Percentiles rank a stretch among this genome's conserved stretches.
These are phyloP conservation scores for Erodium moschatum DNA, from an alignment of 441 rosid genomes.

Conservation along the genomic window DNA sequence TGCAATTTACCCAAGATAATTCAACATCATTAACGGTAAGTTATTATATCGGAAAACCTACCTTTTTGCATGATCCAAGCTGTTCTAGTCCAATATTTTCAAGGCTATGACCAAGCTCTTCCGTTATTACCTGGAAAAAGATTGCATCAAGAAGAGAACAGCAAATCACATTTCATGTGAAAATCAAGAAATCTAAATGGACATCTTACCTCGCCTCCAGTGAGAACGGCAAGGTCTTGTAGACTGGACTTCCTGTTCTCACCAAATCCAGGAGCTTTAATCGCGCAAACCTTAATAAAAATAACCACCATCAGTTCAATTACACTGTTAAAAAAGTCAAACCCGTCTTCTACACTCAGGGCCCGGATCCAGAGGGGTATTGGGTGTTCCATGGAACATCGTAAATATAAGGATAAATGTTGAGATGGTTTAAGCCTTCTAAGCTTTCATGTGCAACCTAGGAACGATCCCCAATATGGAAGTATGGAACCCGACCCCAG, in stretches of 20 bases:
- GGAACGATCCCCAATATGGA: too few species aligned
- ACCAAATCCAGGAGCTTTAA: conserved; percentile 91
- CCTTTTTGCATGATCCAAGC: conserved; percentile 87
- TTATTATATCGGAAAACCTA: conserved; percentile 14
- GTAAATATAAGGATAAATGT: too few species aligned
- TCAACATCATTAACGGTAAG: too few species aligned
- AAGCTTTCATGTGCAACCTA: too few species aligned
- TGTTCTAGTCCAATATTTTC: conserved; percentile 57
- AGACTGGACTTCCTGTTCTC: conserved; percentile 67
- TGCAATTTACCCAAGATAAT: too few species aligned
- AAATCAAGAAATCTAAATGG: background rate
- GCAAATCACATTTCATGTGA: conserved; percentile 1
- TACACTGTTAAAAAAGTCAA: background rate
- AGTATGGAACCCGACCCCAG: too few species aligned
- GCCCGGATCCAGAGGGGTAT: too few species aligned
- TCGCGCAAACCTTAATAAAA: conserved; percentile 56
- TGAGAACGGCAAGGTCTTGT: conserved; percentile 76
- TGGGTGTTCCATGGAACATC: too few species aligned
- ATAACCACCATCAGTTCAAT: background rate
- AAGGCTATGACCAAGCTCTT: conserved; percentile 62
- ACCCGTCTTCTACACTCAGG: background rate
- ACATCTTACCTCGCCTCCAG: conserved; percentile 71
- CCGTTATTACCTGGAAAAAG: conserved; percentile 63
- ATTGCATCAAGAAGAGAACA: conserved; percentile 16
- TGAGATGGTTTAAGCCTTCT: too few species aligned